Evolutionary conservation across 1,139 yeast genomes (phyloP), one percentile per base, ranked within the genome.

Genomic region (Spencermartinsiella ligniputridi): DNA sequence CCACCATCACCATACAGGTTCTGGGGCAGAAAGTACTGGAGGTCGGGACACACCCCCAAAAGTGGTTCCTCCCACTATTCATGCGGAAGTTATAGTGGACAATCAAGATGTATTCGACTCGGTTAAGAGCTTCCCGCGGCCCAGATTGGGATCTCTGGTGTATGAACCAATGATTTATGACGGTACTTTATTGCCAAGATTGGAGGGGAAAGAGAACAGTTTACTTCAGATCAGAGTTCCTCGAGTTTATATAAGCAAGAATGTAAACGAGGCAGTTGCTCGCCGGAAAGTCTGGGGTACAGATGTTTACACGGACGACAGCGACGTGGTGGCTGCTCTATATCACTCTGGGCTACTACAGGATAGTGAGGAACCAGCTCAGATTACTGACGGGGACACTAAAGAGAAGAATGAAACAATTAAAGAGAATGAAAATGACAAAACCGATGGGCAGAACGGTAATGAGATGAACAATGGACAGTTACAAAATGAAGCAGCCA

Each of bases 241-340:
- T 1, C 51, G 56, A 18, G 46, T 57, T 18, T 64, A 50, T 42
- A 50, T 69, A 16, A 40, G 47, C 17, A 52, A 53, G 15, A 50
- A 61, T 8, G 61, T 60, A 13, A 71, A 74, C 46, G 66, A 65
- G 22, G 68, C 71, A 32, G 67, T 71, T 13, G 60, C 60, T 33
- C 71, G 76, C 48, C 69, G 95, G 35, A 76, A 78, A 45, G 58
- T 89, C 1, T 92, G 97, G 97, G 98, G 98, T 2, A 87, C 96
- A 0, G 89, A 83, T 42, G 71, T 92, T 2, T 92, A 90, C 63
- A 86, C 97, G 1, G 97, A 92, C 63, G 98, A 92, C 64, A 84
- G 95, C 1, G 96, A 92, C 61, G 68, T 90, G 3, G 74, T 92
- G 35, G 73, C 86, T 2, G 84, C 82, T 0, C 67, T 90, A 48